Percentiles rank a stretch among this genome's conserved stretches.
phyloP scores from a whole-genome alignment of 306 rosid species.

The Vigna angularis region DNA sequence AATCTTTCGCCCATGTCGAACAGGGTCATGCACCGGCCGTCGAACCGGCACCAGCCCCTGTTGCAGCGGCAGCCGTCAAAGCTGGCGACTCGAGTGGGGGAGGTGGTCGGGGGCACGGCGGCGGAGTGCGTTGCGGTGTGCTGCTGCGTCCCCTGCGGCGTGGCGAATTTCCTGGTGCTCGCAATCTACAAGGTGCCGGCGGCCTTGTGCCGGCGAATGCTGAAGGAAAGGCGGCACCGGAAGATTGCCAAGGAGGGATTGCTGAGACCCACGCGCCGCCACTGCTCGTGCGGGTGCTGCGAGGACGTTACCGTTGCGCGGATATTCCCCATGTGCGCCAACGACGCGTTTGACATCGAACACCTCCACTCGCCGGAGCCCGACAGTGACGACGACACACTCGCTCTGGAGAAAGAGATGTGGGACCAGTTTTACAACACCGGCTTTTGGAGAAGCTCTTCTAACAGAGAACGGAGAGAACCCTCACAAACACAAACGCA shows the following conservation, averaged over 20 bases:
- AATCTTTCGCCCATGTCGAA: slow-evolving; percentile 44
- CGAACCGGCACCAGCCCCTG: slow-evolving; percentile 54
- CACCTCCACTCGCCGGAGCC: slow-evolving; percentile 38
- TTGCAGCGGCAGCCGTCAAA: slow-evolving; percentile 27
- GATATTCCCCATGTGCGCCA: slow-evolving; percentile 42
- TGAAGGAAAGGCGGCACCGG: slow-evolving; percentile 47
- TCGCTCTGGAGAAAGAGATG: slow-evolving; percentile 90
- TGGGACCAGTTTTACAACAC: slow-evolving; percentile 75
- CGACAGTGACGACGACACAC: slow-evolving; percentile 53
- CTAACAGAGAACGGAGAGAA: slow-evolving; percentile 71
- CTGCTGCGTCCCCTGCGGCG: slow-evolving; percentile 79
- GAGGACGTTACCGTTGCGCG: slow-evolving; percentile 54
- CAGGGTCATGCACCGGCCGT: slow-evolving; percentile 49
- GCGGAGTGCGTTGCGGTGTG: slow-evolving; percentile 90
- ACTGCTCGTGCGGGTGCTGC: slow-evolving; percentile 45
- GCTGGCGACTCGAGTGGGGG: slow-evolving; percentile 49
- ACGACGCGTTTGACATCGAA: slow-evolving; percentile 41
- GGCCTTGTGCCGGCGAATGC: slow-evolving; percentile 65
- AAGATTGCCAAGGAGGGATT: slow-evolving; percentile 46
- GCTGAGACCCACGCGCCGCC: slow-evolving; percentile 27
- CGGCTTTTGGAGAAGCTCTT: slow-evolving; percentile 94
- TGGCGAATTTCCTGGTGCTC: slow-evolving; percentile 59
- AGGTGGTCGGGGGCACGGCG: slow-evolving; percentile 75
- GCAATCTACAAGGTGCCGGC: slow-evolving; percentile 82
- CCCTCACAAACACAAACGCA: neutral